A percentile compares a stretch with the other conserved stretches of the same genome.
These are phyloP conservation scores for Dunaliella primolecta DNA, from an alignment of 139 green algal genomes.

Conservation along the genomic window DNA sequence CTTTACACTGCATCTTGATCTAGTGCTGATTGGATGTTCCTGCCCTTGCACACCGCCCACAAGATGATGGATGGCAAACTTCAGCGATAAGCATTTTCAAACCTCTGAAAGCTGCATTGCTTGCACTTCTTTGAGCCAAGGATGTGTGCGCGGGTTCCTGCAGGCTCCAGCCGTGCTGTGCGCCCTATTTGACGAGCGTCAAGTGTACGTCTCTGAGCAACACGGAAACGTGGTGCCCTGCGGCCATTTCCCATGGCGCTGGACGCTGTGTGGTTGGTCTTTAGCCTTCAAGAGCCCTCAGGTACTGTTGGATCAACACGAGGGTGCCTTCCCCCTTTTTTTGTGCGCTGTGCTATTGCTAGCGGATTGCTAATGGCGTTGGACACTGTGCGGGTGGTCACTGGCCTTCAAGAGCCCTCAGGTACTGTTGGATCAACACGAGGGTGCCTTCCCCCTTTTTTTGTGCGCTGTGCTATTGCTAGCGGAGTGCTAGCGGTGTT, in stretches of 20 bases:
- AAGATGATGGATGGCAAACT: too few species aligned
- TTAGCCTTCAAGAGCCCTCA: constrained; percentile 43
- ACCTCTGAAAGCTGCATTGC: too few species aligned
- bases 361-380: constrained; percentile 21
- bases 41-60: too few species aligned
- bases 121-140: too few species aligned
- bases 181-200: constrained; percentile 43
- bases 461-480: constrained; percentile 24
- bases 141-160: too few species aligned
- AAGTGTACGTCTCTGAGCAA: constrained; percentile 38
- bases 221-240: constrained; percentile 23
- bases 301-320: constrained; percentile 30
- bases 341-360: constrained; percentile 24
- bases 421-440: constrained; percentile 30
- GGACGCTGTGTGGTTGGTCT: constrained; percentile 69
- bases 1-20: too few species aligned
- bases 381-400: constrained; percentile 67
- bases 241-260: constrained; percentile 48
- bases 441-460: constrained; percentile 45
- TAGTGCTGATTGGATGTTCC: too few species aligned
- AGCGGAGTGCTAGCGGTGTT: constrained; percentile 17
- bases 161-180: constrained; percentile 36
- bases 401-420: constrained; percentile 37
- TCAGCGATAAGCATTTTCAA: too few species aligned
- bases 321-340: constrained; percentile 45